A percentile compares a stretch with the other conserved stretches of the same genome.
Conservation (phyloP, 495 filamentous ascomycete species). For the Aspergillus heteromorphus region DNA sequence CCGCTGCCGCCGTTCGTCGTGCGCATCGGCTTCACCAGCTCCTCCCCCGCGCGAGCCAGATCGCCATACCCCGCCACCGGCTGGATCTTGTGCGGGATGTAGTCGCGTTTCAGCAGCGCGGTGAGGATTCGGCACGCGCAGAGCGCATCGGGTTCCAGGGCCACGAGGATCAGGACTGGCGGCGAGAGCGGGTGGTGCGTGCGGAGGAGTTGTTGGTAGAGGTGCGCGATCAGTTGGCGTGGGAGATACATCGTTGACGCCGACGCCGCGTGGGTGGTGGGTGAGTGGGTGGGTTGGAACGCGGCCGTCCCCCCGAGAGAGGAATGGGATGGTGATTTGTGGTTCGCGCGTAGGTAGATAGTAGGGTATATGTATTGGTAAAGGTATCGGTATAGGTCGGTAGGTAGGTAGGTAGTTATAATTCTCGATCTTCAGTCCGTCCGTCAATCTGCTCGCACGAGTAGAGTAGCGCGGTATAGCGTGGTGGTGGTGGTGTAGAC, state of each 20-base stretch:
- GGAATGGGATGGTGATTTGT: too few species aligned
- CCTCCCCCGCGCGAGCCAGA: constrained; percentile 67
- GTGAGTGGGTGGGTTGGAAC: background rate
- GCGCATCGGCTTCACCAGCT: constrained; percentile 77
- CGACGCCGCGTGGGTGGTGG: too few species aligned
- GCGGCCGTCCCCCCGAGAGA: background rate
- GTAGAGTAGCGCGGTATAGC: too few species aligned
- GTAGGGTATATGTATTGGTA: too few species aligned
- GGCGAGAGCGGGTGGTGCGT: constrained; percentile 78
- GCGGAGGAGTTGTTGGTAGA: constrained; percentile 80
- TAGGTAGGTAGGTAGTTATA: too few species aligned
- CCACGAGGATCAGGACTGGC: constrained; percentile 86
- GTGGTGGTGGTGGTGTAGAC: too few species aligned
- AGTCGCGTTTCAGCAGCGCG: constrained; percentile 86
- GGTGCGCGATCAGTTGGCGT: constrained; percentile 76
- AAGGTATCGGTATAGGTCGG: too few species aligned
- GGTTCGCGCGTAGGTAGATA: too few species aligned
- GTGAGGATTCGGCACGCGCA: constrained; percentile 95
- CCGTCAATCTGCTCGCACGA: too few species aligned
- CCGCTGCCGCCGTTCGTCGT: constrained; percentile 72
- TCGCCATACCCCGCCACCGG: constrained; percentile 91
- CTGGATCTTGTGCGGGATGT: constrained; percentile 96
- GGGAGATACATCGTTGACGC: constrained; percentile 99
- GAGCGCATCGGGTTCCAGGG: constrained; percentile 90
- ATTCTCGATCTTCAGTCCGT: too few species aligned